Evolutionary conservation across 305 asterid species (phyloP).

Genomic region (Fraxinus sp.): DNA sequence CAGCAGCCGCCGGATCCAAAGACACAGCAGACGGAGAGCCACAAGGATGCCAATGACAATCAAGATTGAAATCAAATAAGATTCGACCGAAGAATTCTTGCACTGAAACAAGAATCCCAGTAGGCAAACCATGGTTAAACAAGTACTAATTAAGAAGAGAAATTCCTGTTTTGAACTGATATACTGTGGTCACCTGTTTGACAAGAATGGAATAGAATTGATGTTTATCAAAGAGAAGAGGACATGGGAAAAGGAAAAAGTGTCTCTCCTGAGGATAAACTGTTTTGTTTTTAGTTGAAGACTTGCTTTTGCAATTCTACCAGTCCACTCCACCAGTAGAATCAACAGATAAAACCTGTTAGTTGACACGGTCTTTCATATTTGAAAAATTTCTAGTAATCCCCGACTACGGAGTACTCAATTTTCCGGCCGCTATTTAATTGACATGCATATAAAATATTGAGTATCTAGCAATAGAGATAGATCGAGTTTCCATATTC

Average conservation of each 20-base stretch:
- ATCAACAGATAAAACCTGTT: not conserved
- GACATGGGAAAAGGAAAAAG: not conserved
- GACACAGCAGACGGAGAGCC: slow-evolving; percentile 12
- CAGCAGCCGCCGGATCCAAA: not conserved
- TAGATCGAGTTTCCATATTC: not conserved
- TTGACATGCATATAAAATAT: not conserved
- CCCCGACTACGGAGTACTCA: not conserved
- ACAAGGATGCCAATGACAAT: slow-evolving; percentile 14
- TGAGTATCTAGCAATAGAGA: not conserved
- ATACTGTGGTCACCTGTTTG: not conserved
- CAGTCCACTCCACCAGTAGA: not conserved
- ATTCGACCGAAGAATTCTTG: slow-evolving; percentile 12
- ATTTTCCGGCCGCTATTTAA: not conserved
- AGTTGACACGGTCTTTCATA: not conserved
- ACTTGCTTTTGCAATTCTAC: not conserved
- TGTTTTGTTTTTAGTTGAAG: not conserved
- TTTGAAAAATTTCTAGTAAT: not conserved
- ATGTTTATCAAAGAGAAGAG: not conserved
- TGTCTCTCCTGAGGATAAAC: not conserved
- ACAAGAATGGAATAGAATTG: not conserved
- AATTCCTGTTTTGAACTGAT: not conserved
- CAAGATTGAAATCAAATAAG: slow-evolving; percentile 21
- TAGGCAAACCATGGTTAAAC: slow-evolving; percentile 24
- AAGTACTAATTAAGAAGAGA: not conserved
- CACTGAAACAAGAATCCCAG: slow-evolving; percentile 18